Evolutionary conservation across 1,284 basidiomycete species (phyloP), one percentile per base, ranked within the genome.

Genomic region (Microbotryum violaceum): DNA sequence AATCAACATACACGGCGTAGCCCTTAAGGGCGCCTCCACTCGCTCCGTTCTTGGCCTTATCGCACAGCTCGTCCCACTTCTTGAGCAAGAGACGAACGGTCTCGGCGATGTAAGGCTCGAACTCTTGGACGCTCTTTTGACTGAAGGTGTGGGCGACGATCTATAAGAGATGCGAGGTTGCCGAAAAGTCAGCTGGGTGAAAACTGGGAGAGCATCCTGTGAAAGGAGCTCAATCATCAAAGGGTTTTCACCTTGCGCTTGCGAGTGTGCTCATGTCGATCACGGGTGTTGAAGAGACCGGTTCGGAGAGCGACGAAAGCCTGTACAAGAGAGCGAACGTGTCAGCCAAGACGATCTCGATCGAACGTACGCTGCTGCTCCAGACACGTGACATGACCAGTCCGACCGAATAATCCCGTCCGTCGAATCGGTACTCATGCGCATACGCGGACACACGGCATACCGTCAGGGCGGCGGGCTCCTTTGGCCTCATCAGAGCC

Each of bases 41-140:
- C 3, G 60, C 44, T 16, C 51, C 33, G 49, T 65, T 65, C 48
- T 57, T 66, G 66, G 74, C 86, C 20, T 74, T 69, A 1, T 81
- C 82, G 69, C 74, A 85, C n/a, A 91, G 77, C n/a, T 79, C 78
- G 71, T 91, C 88, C 88, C 88, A 91, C 71, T 89, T 86, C n/a
- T 75, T 75, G 64, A 90, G 75, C 58, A 91, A 76, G 57, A 58
- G 31, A 14, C 64, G 63, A 37, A 71, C 59, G 45, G 65, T 67
- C 21, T 31, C 45, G 25, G 56, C 61, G 56, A 71, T 82, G 67
- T 88, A 82, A 0, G 87, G 86, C 75, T 91, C 75, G 60, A 79
- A 78, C 71, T 88, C 87, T 64, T 87, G 75, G 20, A 92, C 80
- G 67, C 82, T 87, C 77, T 91, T 64, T 27, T 23, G 5, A 27